Percentiles rank a stretch among this genome's conserved stretches.
These are phyloP conservation scores for Talaromyces verruculosus DNA, from an alignment of 2,329 filamentous ascomycete genomes.

Conservation along the genomic window DNA sequence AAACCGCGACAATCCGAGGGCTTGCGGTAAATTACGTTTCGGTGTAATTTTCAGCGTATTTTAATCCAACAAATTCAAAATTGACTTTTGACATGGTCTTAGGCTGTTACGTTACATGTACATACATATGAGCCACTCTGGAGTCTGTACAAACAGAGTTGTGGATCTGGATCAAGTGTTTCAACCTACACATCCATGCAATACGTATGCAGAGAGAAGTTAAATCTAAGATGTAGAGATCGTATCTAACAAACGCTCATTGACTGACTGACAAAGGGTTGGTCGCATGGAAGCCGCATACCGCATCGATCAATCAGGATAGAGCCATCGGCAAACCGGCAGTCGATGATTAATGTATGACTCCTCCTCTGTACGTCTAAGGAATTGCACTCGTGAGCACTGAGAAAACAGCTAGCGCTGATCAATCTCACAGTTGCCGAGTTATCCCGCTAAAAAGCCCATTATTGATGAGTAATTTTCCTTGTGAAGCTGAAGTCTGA, in stretches of 20 bases:
- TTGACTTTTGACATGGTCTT: not conserved
- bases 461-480: not conserved
- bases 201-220: not conserved
- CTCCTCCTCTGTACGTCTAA: not conserved
- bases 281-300: not conserved
- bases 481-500: not conserved
- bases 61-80: not conserved
- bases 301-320: conserved; percentile 1
- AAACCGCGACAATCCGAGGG: conserved; percentile 14
- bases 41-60: not conserved
- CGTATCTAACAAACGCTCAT: not conserved
- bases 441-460: not conserved
- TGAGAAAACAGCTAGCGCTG: not conserved
- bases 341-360: not conserved
- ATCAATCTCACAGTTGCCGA: not conserved
- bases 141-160: not conserved
- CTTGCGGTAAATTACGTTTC: not conserved
- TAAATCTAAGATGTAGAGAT: not conserved
- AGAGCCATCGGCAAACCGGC: conserved; percentile 4
- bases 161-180: not conserved
- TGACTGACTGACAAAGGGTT: not conserved
- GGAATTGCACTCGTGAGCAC: not conserved
- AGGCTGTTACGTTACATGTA: not conserved
- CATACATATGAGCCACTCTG: not conserved
- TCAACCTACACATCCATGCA: not conserved